phyloP scores from a whole-genome alignment of 106 monocot species.

The Ottelia alismoides region DNA sequence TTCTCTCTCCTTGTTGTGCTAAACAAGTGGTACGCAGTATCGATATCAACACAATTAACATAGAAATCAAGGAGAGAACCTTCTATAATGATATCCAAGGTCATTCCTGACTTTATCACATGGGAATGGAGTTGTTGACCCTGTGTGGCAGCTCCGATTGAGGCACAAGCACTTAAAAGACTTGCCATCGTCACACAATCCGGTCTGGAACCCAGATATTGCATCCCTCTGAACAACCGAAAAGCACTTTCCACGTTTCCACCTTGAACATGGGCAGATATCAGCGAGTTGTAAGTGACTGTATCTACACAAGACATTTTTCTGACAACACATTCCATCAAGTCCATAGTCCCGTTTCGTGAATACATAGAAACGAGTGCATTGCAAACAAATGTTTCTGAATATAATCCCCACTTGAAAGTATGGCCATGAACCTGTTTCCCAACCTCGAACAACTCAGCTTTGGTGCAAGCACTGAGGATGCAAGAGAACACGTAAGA shows the following conservation, averaged over 20 bases:
- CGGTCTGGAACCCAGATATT: slow-evolving; percentile 29
- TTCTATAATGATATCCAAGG: slow-evolving; percentile 67
- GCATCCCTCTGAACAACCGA: slow-evolving; percentile 39
- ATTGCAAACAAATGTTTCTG: slow-evolving; percentile 63
- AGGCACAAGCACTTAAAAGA: slow-evolving; percentile 50
- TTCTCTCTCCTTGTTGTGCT: slow-evolving; percentile 30
- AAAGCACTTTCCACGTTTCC: slow-evolving; percentile 39
- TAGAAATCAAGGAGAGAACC: slow-evolving; percentile 84
- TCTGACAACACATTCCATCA: slow-evolving; percentile 35
- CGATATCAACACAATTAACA: slow-evolving; percentile 59
- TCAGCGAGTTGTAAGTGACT: slow-evolving; percentile 69
- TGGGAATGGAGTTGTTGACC: slow-evolving; percentile 62
- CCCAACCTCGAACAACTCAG: slow-evolving; percentile 31
- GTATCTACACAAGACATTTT: slow-evolving; percentile 43
- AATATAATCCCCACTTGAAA: slow-evolving; percentile 45
- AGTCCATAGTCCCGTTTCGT: slow-evolving; percentile 15
- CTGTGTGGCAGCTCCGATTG: slow-evolving; percentile 32
- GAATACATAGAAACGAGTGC: slow-evolving; percentile 66
- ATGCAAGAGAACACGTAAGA: slow-evolving; percentile 70
- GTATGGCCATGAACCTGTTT: slow-evolving; percentile 48
- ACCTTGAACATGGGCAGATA: slow-evolving; percentile 49
- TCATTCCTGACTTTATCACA: slow-evolving; percentile 51
- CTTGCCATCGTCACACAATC: slow-evolving; percentile 65
- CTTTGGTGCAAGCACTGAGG: slow-evolving; percentile 65
- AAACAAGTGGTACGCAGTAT: slow-evolving; percentile 41